phyloP scores from a whole-genome alignment of 495 filamentous ascomycete species.

The Schizothecium vesticola region DNA sequence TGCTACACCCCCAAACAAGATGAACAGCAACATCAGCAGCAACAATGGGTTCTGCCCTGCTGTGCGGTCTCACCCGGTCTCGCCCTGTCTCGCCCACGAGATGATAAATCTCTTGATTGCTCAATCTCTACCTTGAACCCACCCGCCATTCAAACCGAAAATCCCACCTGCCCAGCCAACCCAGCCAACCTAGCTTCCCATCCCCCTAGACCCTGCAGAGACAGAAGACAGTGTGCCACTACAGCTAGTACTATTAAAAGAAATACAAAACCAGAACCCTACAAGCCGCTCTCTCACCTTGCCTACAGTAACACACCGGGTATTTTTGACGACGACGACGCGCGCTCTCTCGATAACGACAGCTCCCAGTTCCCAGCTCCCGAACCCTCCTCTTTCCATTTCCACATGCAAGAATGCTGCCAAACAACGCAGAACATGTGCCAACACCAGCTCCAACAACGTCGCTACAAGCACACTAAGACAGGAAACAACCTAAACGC shows the following conservation, averaged over 20 bases:
- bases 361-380: background rate
- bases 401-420: background rate
- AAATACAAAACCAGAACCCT: background rate
- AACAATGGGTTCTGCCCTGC: too few relatives aligned
- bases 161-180: background rate
- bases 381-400: background rate
- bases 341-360: background rate
- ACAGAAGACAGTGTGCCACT: background rate
- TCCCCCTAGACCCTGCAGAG: background rate
- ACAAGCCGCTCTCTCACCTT: too few relatives aligned
- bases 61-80: too few relatives aligned
- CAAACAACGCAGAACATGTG: background rate
- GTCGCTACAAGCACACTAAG: too few relatives aligned
- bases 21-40: too few relatives aligned
- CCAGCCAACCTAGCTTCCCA: background rate
- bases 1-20: too few relatives aligned
- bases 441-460: background rate
- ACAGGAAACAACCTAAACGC: too few relatives aligned
- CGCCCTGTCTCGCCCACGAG: too few relatives aligned
- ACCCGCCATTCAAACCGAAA: background rate
- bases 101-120: background rate
- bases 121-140: background rate
- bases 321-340: background rate
- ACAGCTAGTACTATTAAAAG: background rate
- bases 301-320: background rate